Base-by-base conservation (phyloP, 2,329 filamentous ascomycete genomes). In the Colletotrichum tropicale region DNA sequence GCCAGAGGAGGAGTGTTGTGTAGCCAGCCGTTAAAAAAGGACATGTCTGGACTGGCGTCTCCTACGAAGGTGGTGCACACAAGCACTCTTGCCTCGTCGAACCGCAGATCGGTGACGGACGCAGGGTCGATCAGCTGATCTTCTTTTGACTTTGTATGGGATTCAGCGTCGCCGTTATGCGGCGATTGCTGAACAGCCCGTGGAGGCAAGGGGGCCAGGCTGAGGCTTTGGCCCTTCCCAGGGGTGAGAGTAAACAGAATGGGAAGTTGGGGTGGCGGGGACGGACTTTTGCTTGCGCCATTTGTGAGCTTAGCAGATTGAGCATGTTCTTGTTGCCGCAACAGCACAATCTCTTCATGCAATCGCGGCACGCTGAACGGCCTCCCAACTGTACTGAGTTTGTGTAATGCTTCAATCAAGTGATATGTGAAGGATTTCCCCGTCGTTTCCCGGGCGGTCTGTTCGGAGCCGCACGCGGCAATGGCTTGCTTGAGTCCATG, bases 31-130 rank as follows among this genome's bases (percentile, higher is more conserved):
- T 92, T 90, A 81, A 93, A 93, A 73, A 88, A 92, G 5, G 90
- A 89, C 91, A 93, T 93, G 77, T 93, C 91, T 15, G 91, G 87
- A 78, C 90, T 93, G 5, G 91, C 90, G 78, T 93, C 91, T 32
- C 91, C 91, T 32, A 93, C 90, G 80, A 93, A 93, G 0, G 91
- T 93, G 0, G 92, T 93, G 81, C 92, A 93, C 3, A 93, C 91
- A 13, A 93, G 84, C n/a, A 93, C 89, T 77, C 92, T 87, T 10
- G 89, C 86, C 78, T 93, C 91, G 36, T 93, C 91, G 78, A 93
- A 92, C 12, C 88, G 89, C 24, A 93, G 83, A 77, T 91, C 90
- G 7, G 88, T 85, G 3, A 89, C 87, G 3, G 87, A 85, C 21
- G 86, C 86, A 9, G 87, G 86, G 38, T 88, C 86, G 76, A 90